Conservation (phyloP, 129 eudicot species). For the Flaveria linearis region DNA sequence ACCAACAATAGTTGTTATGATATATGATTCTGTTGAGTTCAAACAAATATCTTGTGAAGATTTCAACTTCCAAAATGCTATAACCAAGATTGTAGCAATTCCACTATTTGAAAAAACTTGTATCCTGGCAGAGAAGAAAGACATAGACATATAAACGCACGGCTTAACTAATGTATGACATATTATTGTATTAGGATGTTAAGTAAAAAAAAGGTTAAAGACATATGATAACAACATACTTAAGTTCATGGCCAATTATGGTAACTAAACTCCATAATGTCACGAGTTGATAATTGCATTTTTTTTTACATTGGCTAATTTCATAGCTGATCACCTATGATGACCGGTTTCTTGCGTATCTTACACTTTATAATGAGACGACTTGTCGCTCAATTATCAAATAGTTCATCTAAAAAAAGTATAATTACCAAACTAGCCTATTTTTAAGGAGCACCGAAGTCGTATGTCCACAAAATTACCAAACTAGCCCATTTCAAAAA, state of each 20-base stretch:
- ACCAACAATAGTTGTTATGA: slow-evolving; percentile 70
- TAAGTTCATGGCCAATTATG: neutral
- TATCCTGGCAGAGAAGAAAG: slow-evolving; percentile 55
- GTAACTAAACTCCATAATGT: neutral
- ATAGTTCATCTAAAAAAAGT: neutral
- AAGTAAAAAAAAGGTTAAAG: neutral
- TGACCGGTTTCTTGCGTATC: neutral
- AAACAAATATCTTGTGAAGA: slow-evolving; percentile 77
- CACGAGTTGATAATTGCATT: neutral
- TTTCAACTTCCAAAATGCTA: slow-evolving; percentile 53
- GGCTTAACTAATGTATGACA: neutral
- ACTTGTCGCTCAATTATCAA: neutral
- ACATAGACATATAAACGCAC: neutral
- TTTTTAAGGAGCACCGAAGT: neutral
- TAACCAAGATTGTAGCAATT: slow-evolving; percentile 60
- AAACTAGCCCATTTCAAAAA: neutral
- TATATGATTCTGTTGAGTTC: slow-evolving; percentile 61
- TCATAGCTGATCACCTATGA: slow-evolving; percentile 1
- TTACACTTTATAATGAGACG: neutral
- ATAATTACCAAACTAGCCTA: neutral
- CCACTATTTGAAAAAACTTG: slow-evolving; percentile 88
- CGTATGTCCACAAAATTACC: neutral
- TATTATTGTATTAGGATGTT: neutral
- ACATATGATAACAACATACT: neutral
- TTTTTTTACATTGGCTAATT: neutral